phyloP scores from a whole-genome alignment of 2,329 filamentous ascomycete species.

The Pseudogymnoascus verrucosus region DNA sequence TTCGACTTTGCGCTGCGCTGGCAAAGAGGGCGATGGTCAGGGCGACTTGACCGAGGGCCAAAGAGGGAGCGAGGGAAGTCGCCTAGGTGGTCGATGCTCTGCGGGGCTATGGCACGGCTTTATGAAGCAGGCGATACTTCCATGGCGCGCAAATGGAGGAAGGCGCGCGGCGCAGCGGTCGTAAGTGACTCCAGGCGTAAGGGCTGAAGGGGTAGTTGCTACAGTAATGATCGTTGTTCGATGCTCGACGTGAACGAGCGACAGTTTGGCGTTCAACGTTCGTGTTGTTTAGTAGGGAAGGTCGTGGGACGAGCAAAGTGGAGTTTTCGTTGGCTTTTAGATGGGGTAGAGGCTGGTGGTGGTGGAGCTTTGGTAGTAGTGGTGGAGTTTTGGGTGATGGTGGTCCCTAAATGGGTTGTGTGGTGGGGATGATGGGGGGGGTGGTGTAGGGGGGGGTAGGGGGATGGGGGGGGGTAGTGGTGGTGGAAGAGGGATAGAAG shows the following conservation, averaged over 20 bases:
- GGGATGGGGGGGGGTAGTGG: too few species aligned
- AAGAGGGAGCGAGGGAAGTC: not conserved
- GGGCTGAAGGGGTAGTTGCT: not conserved
- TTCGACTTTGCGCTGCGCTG: not conserved
- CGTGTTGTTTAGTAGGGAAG: constrained; percentile 5
- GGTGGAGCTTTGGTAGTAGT: not conserved
- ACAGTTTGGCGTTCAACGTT: not conserved
- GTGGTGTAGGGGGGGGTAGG: too few species aligned
- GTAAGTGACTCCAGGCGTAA: not conserved
- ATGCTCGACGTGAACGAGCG: not conserved
- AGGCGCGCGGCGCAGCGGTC: not conserved
- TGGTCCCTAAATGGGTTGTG: not conserved
- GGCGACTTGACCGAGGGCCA: constrained; percentile 1
- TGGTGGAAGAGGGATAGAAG: too few species aligned
- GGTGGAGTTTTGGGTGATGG: not conserved
- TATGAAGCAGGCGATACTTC: constrained; percentile 6
- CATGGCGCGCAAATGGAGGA: not conserved
- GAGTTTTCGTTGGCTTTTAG: constrained; percentile 8
- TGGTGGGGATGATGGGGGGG: not conserved
- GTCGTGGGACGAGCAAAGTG: not conserved
- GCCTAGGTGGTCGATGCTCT: constrained; percentile 4
- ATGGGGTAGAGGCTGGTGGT: constrained; percentile 3
- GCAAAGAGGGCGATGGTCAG: not conserved
- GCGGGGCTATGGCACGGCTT: constrained; percentile 4
- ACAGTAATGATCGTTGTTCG: not conserved